Base-by-base conservation (phyloP, 768 basidiomycete genomes). In the Tricholoma flavovirens region DNA sequence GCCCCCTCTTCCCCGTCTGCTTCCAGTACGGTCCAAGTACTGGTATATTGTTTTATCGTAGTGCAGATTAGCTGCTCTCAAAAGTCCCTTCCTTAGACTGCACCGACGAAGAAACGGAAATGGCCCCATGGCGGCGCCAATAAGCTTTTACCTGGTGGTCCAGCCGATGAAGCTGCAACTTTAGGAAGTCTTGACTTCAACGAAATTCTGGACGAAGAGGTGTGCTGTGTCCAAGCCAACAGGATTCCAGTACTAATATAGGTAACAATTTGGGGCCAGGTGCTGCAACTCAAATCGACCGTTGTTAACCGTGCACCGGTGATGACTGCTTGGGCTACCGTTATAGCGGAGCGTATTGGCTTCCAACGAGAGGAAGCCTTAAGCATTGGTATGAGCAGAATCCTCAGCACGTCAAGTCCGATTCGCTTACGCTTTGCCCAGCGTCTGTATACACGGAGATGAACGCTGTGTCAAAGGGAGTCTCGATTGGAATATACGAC, bases 391-490 rank as follows among this genome's bases (percentile, higher is more conserved):
- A 29, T 32, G 46, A 8, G 15, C 15, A 12, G 8, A 26, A 21
- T 30, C 22, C 30, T 24, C 32, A 26, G 17, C 5, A 6, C 9
- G 2, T 53, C 10, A 10, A 38, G 6, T 43, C 12, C n/a, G 17
- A 14, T 14, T 14, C 12, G 26, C 26, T 19, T 21, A 42, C 26
- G 17, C 11, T 10, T 7, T 38, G 10, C 15, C 5, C 26, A 93
- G 95, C 94, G 4, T 90, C 92, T 49, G 92, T 87, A 17, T 97
- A 93, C 69, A 96, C 94, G 9, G 93, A 96, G 67, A 83, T 96
- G 81, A 96, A 95, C 60, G 92, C 92, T 0, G 73, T 90, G 36
- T 76, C 87, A 26, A 96, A 93, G 67, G 94, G 93, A 10, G 77
- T 92, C 21, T 85, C 87, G 32, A 75, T 97, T 22, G 93, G 95